Evolutionary conservation across 768 basidiomycete genomes (phyloP), one percentile per base, ranked within the genome.

Genomic region (Mycena metata): DNA sequence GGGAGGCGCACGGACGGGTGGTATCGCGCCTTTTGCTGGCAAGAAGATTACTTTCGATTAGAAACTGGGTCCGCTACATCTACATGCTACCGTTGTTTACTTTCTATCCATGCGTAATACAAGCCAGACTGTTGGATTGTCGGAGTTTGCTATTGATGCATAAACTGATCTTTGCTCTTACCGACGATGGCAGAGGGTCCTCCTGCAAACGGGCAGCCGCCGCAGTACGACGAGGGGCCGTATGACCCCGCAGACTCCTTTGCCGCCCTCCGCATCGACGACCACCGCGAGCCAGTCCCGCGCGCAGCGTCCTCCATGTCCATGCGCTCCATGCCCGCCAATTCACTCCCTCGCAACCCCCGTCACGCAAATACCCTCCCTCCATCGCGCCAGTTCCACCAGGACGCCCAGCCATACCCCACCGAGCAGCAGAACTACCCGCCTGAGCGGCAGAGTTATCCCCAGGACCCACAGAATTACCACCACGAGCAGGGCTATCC

Each of bases 11-110:
- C 88, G 90, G 73, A 86, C 79, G 46, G 93, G 93, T 33, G 93
- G 89, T 39, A 88, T 92, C 75, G 80, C 87, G 54, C 74, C 85
- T 26, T 86, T 84, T 62, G 88, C 89, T 73, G 93, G 93, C 75
- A 91, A 83, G 83, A 91, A 90, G 79, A 88, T 80, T 55, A 90
- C 87, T 15, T 92, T 93, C 71, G 85, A 78, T 57, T 73, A 70
- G 26, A 39, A 13, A 10, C 11, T 10, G 49, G 7, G 21, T 26
- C 5, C 19, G 21, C 33, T n/a, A 35, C 8, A 6, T 35, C 11
- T 52, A 8, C 51, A 52, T 33, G 33, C 30, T 33, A 39, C 39
- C 39, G 39, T 39, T 15, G 39, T 39, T 10, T 39, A 39, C 39
- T 39, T 10, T 9, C 15, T 39, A 39, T 35, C 36, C 19, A 57